Base-by-base conservation (phyloP, 805 yeast species). In the Yamadazyma olivae region DNA sequence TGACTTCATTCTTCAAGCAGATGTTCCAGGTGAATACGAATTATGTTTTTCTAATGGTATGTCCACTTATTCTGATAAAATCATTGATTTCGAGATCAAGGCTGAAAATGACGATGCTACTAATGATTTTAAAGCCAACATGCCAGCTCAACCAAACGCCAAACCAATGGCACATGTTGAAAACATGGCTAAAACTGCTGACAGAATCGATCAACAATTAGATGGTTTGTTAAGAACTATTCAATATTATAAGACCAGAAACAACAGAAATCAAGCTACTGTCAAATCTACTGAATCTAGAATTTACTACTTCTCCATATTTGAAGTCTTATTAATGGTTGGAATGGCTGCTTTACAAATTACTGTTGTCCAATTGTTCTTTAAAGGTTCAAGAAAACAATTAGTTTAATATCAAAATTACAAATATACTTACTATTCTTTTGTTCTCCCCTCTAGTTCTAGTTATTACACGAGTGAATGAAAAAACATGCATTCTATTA, bases 161-260 rank as follows among this genome's bases (percentile, higher is more conserved):
- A 68, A 70, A 47, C 78, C 79, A 19, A 53, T 67, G 38, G 79
- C 77, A 9, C 71, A 67, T 45, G 79, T 75, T 30, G 69, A 72
- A 39, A 64, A 70, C 48, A 71, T 80, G 59, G 74, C 74, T 50
- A 61, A 50, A 20, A 71, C 82, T 3, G 77, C 82, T 17, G 72
- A 70, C 38, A 64, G 62, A 38, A 80, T 84, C 41, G 88, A 82
- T 48, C 49, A 54, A 5, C 82, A 81, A 50, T 67, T 83, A 53
- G 75, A 72, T 46, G 67, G 69, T 9, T 64, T 84, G 43, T 65
- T 73, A 49, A 72, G 72, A 46, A 67, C 80, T 25, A 65, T 91
- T 56, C 85, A 82, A 50, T 84, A 90, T 62, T 89, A 90, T 71
- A 84, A 81, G 63, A 81, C 95, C 9, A 82, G 99, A 68, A 91